Percentiles rank a stretch among this genome's conserved stretches.
Conservation (phyloP, 345 rosid genomes). For the Reutealis trisperma region DNA sequence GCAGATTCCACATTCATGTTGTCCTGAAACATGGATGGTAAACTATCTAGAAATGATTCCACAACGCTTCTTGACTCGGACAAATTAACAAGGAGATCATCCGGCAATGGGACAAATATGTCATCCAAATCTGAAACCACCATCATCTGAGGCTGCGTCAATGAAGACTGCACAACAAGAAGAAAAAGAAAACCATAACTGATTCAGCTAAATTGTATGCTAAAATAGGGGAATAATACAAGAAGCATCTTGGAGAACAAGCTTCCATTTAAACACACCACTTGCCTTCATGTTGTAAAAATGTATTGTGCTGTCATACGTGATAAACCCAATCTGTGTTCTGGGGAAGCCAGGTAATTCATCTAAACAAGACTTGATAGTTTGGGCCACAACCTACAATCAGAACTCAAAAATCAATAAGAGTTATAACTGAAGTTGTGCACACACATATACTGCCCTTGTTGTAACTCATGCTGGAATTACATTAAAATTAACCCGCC, state of each 20-base stretch:
- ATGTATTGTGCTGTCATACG: conserved; percentile 95
- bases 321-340: conserved; percentile 98
- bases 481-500: background rate
- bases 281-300: conserved; percentile 98
- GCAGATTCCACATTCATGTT: conserved; percentile 91
- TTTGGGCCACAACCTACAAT: conserved; percentile 84
- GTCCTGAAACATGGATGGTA: conserved; percentile 94
- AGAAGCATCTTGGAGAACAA: conserved; percentile 12
- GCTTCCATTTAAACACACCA: conserved; percentile 13
- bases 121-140: conserved; percentile 97
- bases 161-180: conserved; percentile 70
- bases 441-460: background rate
- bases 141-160: conserved; percentile 99
- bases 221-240: conserved; percentile 6
- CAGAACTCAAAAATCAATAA: conserved; percentile 2
- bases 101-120: conserved; percentile 86
- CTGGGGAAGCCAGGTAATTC: conserved; percentile 93
- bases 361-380: conserved; percentile 93
- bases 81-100: conserved; percentile 98
- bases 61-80: conserved; percentile 95
- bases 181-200: conserved; percentile 20
- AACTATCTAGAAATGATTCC: conserved; percentile 85
- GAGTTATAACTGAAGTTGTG: background rate
- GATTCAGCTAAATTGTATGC: conserved; percentile 4
- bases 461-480: background rate